These are phyloP conservation scores for Tothia fuscella DNA, from an alignment of 2,329 filamentous ascomycete species.

Conservation along the genomic window DNA sequence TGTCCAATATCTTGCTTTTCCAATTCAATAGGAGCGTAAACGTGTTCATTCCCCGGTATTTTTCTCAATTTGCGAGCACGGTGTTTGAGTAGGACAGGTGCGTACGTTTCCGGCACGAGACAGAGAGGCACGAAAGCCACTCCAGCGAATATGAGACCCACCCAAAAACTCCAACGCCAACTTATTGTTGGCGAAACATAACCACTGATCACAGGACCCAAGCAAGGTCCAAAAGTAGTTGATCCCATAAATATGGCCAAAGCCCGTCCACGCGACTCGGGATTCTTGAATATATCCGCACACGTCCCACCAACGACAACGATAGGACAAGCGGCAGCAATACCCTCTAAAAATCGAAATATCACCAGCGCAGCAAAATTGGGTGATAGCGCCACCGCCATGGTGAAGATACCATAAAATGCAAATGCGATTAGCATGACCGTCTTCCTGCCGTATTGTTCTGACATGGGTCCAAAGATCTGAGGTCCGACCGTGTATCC, in stretches of 20 bases:
- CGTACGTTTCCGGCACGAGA: conserved; percentile 46
- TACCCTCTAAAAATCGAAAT: conserved; percentile 32
- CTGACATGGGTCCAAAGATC: conserved; percentile 32
- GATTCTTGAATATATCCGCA: conserved; percentile 52
- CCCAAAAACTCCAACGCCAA: conserved; percentile 63
- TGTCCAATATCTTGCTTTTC: conserved; percentile 46
- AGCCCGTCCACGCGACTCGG: conserved; percentile 43
- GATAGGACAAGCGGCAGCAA: conserved; percentile 38
- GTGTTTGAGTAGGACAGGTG: conserved; percentile 30
- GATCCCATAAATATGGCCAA: conserved; percentile 55
- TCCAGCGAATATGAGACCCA: conserved; percentile 56
- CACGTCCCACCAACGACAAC: conserved; percentile 49
- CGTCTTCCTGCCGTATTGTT: conserved; percentile 33
- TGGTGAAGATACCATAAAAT: conserved; percentile 33
- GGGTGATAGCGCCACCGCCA: conserved; percentile 32
- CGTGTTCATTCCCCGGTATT: conserved; percentile 38
- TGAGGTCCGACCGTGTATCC: conserved; percentile 35
- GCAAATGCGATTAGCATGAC: conserved; percentile 40
- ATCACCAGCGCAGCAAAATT: conserved; percentile 32
- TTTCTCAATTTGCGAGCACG: conserved; percentile 48
- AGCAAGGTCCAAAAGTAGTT: conserved; percentile 54
- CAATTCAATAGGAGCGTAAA: conserved; percentile 51
- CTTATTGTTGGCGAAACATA: conserved; percentile 45
- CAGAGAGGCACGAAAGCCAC: conserved; percentile 46
- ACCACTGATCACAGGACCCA: conserved; percentile 53